Evolutionary conservation across 176 grass and related monocot genomes (phyloP).

Genomic region (Hsuehochloa calcarea): DNA sequence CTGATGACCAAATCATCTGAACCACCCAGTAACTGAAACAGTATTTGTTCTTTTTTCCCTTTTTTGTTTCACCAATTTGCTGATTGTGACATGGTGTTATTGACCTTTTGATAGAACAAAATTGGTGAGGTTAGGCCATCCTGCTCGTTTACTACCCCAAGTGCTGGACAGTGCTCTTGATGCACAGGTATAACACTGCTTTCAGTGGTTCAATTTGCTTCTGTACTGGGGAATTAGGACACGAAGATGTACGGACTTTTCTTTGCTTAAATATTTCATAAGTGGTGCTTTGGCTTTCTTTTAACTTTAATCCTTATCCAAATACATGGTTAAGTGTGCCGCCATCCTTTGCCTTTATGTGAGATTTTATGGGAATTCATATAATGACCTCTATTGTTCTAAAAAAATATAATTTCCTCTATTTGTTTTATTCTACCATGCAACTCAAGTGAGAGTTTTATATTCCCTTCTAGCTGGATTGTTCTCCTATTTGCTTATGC

Average conservation of each 20-base stretch:
- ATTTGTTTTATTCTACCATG: background rate
- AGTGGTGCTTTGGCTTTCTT: background rate
- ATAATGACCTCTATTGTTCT: background rate
- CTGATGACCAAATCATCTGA: constrained; percentile 21
- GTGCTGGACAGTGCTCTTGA: constrained; percentile 92
- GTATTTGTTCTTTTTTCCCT: background rate
- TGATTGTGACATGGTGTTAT: constrained; percentile 18
- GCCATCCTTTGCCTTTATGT: background rate
- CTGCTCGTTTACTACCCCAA: constrained; percentile 93
- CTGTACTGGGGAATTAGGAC: background rate
- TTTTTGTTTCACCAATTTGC: background rate
- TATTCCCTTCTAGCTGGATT: constrained; percentile 26
- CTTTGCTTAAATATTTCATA: background rate
- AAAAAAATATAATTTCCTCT: background rate
- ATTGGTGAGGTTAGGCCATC: constrained; percentile 93
- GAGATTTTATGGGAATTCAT: background rate
- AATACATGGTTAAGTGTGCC: background rate
- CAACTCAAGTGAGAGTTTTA: background rate
- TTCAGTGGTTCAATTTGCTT: constrained; percentile 30
- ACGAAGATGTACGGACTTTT: background rate
- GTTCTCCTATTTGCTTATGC: background rate
- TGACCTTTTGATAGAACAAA: constrained; percentile 60
- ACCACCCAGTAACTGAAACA: background rate
- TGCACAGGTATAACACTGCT: constrained; percentile 59
- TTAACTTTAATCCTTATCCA: background rate